These are phyloP conservation scores for Penicillium sp. DNA, from an alignment of 2,329 filamentous ascomycete genomes.

Conservation along the genomic window DNA sequence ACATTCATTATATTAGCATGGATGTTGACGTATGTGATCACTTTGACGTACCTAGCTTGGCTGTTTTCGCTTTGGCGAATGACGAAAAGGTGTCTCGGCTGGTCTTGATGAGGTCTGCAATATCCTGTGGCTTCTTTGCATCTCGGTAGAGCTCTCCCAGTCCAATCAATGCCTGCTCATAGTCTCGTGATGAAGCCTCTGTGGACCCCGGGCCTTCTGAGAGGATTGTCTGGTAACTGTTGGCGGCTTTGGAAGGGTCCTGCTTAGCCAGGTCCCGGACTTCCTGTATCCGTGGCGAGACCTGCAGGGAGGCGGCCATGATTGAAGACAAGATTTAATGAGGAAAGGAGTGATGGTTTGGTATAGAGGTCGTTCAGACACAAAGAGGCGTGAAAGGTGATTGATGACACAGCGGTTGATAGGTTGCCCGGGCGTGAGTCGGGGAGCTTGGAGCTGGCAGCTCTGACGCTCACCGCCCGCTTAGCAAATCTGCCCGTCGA, in stretches of 20 bases:
- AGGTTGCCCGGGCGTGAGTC: constrained; percentile 19
- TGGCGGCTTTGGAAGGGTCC: constrained; percentile 81
- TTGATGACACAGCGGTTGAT: constrained; percentile 27
- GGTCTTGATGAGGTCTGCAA: constrained; percentile 86
- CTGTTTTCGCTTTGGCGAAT: constrained; percentile 98
- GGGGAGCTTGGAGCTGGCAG: constrained; percentile 36
- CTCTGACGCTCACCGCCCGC: constrained; percentile 39
- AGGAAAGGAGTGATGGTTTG: constrained; percentile 4
- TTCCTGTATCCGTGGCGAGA: constrained; percentile 75
- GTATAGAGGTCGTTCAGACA: not conserved
- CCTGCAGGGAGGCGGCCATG: constrained; percentile 56
- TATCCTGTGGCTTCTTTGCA: constrained; percentile 74
- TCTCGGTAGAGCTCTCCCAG: constrained; percentile 93
- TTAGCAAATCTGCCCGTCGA: constrained; percentile 37
- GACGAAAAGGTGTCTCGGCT: constrained; percentile 90
- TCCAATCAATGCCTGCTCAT: constrained; percentile 84
- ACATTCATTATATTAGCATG: constrained; percentile 13
- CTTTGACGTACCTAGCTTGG: constrained; percentile 78
- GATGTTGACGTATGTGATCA: not conserved
- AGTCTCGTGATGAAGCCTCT: constrained; percentile 86
- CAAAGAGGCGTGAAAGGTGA: constrained; percentile 12
- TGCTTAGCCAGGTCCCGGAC: constrained; percentile 81
- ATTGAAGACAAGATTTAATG: constrained; percentile 20
- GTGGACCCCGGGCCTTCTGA: constrained; percentile 80
- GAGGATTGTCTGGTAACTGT: constrained; percentile 86